Conservation (phyloP, 192 early-diverging fungal genomes). For the Glomus cerebriforme region DNA sequence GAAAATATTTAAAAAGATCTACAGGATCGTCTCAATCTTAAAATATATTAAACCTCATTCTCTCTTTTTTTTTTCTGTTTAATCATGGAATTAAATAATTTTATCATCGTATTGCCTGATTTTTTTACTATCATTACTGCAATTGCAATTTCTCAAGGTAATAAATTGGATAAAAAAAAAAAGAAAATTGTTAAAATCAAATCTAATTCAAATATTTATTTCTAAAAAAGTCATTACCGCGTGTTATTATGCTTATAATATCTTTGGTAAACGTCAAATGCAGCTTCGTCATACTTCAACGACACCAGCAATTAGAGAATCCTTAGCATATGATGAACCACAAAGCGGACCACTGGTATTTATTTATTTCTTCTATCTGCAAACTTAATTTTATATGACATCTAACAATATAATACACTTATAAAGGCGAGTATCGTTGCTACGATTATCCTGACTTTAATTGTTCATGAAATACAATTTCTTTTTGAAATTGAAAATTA, state of each 20-base stretch:
- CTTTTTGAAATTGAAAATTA: conserved; percentile 5
- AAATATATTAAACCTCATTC: not conserved
- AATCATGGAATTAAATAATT: not conserved
- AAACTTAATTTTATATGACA: not conserved
- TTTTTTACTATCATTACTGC: not conserved
- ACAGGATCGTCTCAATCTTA: too few species aligned
- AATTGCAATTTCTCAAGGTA: conserved; percentile 22
- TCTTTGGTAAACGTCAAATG: conserved; percentile 24
- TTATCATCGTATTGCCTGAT: not conserved
- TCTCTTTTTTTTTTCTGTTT: not conserved
- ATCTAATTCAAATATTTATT: not conserved
- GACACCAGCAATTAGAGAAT: not conserved
- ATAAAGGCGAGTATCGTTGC: conserved; percentile 1
- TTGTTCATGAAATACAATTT: not conserved
- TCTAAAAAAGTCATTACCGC: conserved; percentile 1
- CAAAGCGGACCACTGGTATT: conserved; percentile 2
- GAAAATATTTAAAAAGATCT: not conserved
- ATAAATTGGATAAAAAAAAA: not conserved
- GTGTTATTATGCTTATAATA: conserved; percentile 18
- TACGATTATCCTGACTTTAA: conserved; percentile 1
- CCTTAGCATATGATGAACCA: conserved; percentile 8
- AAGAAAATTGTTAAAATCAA: not conserved
- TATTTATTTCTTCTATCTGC: not conserved
- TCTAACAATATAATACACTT: not conserved
- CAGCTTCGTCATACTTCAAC: not conserved